Base-by-base conservation (phyloP, 371 early-diverging fungal genomes). In the Lichtheimia hyalospora region DNA sequence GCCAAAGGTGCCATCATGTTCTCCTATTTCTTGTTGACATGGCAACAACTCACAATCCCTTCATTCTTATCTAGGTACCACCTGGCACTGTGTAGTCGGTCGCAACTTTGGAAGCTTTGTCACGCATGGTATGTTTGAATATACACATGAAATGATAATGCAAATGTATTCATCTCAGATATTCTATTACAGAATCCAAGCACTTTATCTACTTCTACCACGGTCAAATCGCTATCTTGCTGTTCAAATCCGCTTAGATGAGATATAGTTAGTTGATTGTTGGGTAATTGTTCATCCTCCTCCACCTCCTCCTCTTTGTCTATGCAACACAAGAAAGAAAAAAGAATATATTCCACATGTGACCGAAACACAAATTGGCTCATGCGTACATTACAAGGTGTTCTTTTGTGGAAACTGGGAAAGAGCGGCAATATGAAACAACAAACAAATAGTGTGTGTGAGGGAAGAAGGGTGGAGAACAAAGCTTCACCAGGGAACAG, bases 61-160 rank as follows among this genome's bases (percentile, higher is more conserved):
- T 15, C 24, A 24, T 34, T 24, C 10, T 34, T 34, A 10, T 34
- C 39, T 64, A 79, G 80, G 95, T 65, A 89, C 93, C 41, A 94
- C 96, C 52, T 98, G 98, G 98, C 98, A 98, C 73, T 96, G 95
- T 72, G 92, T 98, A 61, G 98, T 97, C 52, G 98, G 98, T 55
- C 86, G 96, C 61, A 96, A 93, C 85, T 98, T 97, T 89, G 98
- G 97, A 54, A 94, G 94, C 54, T 97, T 93, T 66, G 98, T 97
- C 12, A 97, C 98, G 28, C 97, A 98, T 69, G 95, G 95, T 95
- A 84, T 75, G 69, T 39, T 48, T 24, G 16, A n/a, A 24, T 5
- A n/a, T n/a, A 12, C 0, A 27, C 8, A 34, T 39, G 28, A 27
- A 42, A 15, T 14, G 12, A 49, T 5, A 16, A 42, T 14, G 7